Conservation (phyloP, 2,329 filamentous ascomycete genomes). For the Fusarium redolens region DNA sequence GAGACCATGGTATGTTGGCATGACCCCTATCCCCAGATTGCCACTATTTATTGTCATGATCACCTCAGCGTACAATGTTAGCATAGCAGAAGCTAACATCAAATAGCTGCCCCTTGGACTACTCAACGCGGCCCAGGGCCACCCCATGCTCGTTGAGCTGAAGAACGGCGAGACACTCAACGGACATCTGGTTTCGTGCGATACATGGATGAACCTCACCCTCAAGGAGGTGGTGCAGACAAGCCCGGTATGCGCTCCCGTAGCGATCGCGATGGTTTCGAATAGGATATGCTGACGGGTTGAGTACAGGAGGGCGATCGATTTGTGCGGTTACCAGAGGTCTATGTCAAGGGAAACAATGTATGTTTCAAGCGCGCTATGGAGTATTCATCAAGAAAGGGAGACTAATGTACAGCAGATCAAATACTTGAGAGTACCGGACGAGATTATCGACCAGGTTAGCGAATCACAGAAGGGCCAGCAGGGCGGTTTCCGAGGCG, state of each 20-base stretch:
- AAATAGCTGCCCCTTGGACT: slow-evolving; percentile 78
- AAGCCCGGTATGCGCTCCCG: slow-evolving; percentile 70
- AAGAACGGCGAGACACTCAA: slow-evolving; percentile 98
- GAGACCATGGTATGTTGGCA: slow-evolving; percentile 42
- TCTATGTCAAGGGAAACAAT: slow-evolving; percentile 97
- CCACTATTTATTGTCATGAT: not conserved
- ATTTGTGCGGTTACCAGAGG: slow-evolving; percentile 91
- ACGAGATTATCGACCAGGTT: slow-evolving; percentile 94
- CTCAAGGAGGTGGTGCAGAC: slow-evolving; percentile 98
- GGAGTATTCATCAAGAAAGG: not conserved
- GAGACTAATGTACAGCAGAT: slow-evolving; percentile 70
- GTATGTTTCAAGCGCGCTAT: slow-evolving; percentile 62
- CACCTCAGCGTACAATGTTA: slow-evolving; percentile 8
- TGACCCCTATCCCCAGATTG: not conserved
- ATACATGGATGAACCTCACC: slow-evolving; percentile 99
- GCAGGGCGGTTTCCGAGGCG: slow-evolving; percentile 71
- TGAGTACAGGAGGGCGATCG: slow-evolving; percentile 83
- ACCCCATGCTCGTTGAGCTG: slow-evolving; percentile 96
- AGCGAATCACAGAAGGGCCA: slow-evolving; percentile 90
- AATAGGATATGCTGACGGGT: slow-evolving; percentile 22
- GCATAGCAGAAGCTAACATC: slow-evolving; percentile 38
- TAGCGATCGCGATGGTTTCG: not conserved
- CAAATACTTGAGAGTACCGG: slow-evolving; percentile 95
- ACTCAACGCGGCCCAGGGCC: slow-evolving; percentile 94
- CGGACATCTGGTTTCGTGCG: slow-evolving; percentile 94